Evolutionary conservation across 2,329 filamentous ascomycete species (phyloP).

Genomic region (Talaromyces piceae): DNA sequence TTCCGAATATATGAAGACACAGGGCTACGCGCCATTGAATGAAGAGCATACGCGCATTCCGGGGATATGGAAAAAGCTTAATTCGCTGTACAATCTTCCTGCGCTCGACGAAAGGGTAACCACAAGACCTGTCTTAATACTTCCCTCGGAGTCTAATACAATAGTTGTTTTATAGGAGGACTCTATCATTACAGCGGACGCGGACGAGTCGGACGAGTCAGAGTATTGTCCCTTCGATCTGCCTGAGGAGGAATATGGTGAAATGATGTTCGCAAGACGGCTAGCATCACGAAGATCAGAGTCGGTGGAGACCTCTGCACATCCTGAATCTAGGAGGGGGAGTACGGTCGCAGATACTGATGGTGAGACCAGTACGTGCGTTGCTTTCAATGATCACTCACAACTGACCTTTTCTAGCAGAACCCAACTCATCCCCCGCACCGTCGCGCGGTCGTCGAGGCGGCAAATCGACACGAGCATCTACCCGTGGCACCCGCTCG

Average conservation of each 20-base stretch:
- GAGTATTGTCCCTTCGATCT: constrained; percentile 62
- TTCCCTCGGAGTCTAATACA: not conserved
- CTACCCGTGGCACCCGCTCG: constrained; percentile 30
- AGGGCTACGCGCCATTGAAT: constrained; percentile 63
- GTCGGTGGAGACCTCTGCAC: constrained; percentile 31
- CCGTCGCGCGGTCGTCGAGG: constrained; percentile 33
- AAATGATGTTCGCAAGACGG: constrained; percentile 42
- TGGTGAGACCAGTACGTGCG: constrained; percentile 25
- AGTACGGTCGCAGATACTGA: constrained; percentile 43
- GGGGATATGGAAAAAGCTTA: constrained; percentile 84
- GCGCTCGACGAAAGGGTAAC: constrained; percentile 75
- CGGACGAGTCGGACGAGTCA: constrained; percentile 51
- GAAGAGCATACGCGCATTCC: constrained; percentile 75
- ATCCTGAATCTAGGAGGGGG: constrained; percentile 31
- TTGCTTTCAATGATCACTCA: not conserved
- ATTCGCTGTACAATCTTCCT: constrained; percentile 74
- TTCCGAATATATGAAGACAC: constrained; percentile 68
- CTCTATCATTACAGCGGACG: constrained; percentile 35
- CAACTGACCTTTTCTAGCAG: constrained; percentile 16
- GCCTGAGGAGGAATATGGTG: constrained; percentile 44
- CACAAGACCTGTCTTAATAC: not conserved
- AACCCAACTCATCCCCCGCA: constrained; percentile 37
- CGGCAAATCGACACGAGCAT: constrained; percentile 25
- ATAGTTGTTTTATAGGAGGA: constrained; percentile 37
- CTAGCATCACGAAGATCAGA: constrained; percentile 37